A percentile compares a stretch with the other conserved stretches of the same genome.
phyloP scores from a whole-genome alignment of 768 basidiomycete species.

The Paxillus rubicundulus region DNA sequence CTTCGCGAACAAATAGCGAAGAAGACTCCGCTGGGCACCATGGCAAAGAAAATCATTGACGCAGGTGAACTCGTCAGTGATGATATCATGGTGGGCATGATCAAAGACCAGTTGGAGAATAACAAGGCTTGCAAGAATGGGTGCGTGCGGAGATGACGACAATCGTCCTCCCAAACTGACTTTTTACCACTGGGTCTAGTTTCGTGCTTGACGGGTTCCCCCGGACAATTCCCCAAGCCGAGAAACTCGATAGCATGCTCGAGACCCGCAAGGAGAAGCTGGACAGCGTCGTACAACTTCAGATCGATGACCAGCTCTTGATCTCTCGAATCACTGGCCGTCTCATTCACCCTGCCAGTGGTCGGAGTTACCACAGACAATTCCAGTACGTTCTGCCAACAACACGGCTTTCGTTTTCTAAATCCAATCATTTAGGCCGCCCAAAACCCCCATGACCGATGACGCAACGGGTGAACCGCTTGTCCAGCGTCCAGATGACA shows the following conservation, averaged over 20 bases:
- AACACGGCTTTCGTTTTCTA: constrained; percentile 11
- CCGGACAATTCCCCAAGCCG: constrained; percentile 92
- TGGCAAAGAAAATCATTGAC: constrained; percentile 98
- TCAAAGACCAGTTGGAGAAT: constrained; percentile 90
- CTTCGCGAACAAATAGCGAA: constrained; percentile 87
- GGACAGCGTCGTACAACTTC: constrained; percentile 87
- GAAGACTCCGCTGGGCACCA: constrained; percentile 83
- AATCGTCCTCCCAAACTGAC: neutral
- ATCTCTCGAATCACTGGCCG: constrained; percentile 98
- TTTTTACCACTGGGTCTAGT: constrained; percentile 38
- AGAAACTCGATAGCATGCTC: constrained; percentile 95
- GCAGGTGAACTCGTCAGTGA: constrained; percentile 92
- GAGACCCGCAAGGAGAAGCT: constrained; percentile 77
- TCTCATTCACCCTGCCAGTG: constrained; percentile 85
- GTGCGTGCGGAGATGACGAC: constrained; percentile 49
- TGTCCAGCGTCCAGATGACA: constrained; percentile 97
- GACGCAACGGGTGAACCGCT: constrained; percentile 95
- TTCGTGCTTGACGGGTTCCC: constrained; percentile 99
- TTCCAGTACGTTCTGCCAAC: constrained; percentile 67
- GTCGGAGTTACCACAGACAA: constrained; percentile 91
- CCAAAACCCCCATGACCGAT: constrained; percentile 93
- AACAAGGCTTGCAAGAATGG: constrained; percentile 94
- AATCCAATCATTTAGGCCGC: constrained; percentile 60
- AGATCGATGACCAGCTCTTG: constrained; percentile 91
- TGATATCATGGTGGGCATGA: constrained; percentile 97